phyloP scores from a whole-genome alignment of 495 filamentous ascomycete species.

The Aspergillus coremiiformis region DNA sequence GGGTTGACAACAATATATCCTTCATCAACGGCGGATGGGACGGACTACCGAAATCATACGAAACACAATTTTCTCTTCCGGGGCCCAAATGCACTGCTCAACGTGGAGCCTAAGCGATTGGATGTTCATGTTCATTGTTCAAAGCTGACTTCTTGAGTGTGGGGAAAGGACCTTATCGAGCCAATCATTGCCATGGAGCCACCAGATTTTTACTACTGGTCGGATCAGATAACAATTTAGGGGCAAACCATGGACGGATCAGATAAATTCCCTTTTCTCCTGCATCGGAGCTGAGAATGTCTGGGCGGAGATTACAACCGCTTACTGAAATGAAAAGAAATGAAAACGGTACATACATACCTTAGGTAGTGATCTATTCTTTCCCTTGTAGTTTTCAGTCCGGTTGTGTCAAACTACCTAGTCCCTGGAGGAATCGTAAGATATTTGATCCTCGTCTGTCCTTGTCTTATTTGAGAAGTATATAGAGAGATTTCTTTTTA shows the following conservation, averaged over 20 bases:
- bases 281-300: not conserved
- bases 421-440: too few species aligned
- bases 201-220: not conserved
- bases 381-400: too few species aligned
- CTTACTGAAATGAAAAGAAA: not conserved
- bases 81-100: not conserved
- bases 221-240: conserved; percentile 12
- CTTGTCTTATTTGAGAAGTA: too few species aligned
- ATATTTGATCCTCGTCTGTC: too few species aligned
- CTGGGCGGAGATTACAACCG: not conserved
- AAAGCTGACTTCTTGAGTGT: too few species aligned
- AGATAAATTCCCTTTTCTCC: conserved; percentile 7
- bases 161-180: not conserved
- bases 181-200: conserved; percentile 1
- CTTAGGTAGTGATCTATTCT: too few species aligned
- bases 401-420: too few species aligned
- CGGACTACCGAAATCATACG: not conserved
- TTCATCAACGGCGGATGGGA: conserved; percentile 1
- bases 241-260: not conserved
- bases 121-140: not conserved
- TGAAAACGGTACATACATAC: not conserved
- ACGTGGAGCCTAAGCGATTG: not conserved
- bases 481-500: not conserved
- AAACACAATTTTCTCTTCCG: not conserved
- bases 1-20: not conserved